A percentile compares a stretch with the other conserved stretches of the same genome.
phyloP scores from a whole-genome alignment of 1,284 basidiomycete genomes.

The Naganishia sp. region DNA sequence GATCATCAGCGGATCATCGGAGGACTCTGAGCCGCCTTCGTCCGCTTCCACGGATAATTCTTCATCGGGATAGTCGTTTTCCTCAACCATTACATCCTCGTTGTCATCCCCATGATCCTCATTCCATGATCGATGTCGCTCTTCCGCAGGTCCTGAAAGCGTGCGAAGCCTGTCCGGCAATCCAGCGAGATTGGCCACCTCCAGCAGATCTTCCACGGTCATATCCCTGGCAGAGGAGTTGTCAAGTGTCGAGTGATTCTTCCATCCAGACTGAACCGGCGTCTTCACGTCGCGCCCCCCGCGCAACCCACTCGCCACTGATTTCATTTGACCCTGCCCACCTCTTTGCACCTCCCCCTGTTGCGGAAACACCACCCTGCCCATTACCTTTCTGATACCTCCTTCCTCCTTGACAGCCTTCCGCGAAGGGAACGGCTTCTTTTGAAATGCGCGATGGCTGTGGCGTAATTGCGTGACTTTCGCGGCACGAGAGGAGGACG shows the following conservation, averaged over 20 bases:
- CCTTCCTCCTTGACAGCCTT: background rate
- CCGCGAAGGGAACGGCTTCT: slow-evolving; percentile 4
- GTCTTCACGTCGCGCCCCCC: background rate
- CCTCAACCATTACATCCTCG: background rate
- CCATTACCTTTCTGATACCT: background rate
- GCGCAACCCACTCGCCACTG: background rate
- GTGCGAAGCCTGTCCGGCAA: slow-evolving; percentile 1
- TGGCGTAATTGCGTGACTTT: background rate
- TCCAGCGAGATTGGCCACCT: slow-evolving; percentile 10
- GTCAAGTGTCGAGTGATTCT: background rate
- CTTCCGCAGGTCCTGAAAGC: background rate
- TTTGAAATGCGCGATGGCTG: slow-evolving; percentile 9
- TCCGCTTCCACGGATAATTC: background rate
- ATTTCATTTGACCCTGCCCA: background rate
- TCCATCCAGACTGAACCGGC: background rate
- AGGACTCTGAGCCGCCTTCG: background rate
- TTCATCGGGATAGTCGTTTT: background rate
- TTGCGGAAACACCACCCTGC: background rate
- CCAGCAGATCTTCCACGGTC: slow-evolving; percentile 3
- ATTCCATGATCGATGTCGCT: background rate
- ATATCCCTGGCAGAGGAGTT: background rate
- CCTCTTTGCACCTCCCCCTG: background rate
- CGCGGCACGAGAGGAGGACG: background rate
- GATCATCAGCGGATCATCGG: background rate
- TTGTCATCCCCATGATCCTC: background rate